Conservation (phyloP, 2,329 filamentous ascomycete genomes). For the Ilyonectria sp. region DNA sequence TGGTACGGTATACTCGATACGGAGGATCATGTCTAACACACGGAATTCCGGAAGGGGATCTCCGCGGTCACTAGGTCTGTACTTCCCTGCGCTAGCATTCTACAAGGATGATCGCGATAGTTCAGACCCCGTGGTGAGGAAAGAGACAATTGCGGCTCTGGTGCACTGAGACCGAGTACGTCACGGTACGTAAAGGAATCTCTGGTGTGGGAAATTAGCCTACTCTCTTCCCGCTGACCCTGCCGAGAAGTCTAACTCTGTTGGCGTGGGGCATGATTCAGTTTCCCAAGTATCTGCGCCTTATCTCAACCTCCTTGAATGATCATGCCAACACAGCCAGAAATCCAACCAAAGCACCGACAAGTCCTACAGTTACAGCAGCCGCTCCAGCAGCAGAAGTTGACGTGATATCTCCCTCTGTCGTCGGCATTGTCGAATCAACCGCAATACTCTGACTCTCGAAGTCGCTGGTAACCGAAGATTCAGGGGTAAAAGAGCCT, state of each 20-base stretch:
- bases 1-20: neutral
- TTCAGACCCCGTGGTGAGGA: neutral
- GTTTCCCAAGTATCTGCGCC: slow-evolving; percentile 17
- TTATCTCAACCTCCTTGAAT: slow-evolving; percentile 4
- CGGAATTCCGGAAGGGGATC: slow-evolving; percentile 2
- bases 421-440: slow-evolving; percentile 10
- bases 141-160: slow-evolving; percentile 2
- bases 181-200: slow-evolving; percentile 8
- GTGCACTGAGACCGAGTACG: neutral
- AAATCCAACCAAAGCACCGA: slow-evolving; percentile 44
- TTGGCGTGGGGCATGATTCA: slow-evolving; percentile 29
- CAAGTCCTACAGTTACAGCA: slow-evolving; percentile 40
- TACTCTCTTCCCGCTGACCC: slow-evolving; percentile 11
- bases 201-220: slow-evolving; percentile 33
- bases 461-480: neutral
- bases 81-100: neutral
- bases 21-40: neutral
- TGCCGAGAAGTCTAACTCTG: slow-evolving; percentile 20
- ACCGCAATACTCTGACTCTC: neutral
- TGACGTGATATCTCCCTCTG: slow-evolving; percentile 33
- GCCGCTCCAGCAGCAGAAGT: slow-evolving; percentile 43
- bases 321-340: slow-evolving; percentile 43
- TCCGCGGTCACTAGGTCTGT: slow-evolving; percentile 1
- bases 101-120: slow-evolving; percentile 9
- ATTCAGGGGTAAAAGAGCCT: neutral